Base-by-base conservation (phyloP, 2,329 filamentous ascomycete species). In the Exophiala phaeomuriformis region DNA sequence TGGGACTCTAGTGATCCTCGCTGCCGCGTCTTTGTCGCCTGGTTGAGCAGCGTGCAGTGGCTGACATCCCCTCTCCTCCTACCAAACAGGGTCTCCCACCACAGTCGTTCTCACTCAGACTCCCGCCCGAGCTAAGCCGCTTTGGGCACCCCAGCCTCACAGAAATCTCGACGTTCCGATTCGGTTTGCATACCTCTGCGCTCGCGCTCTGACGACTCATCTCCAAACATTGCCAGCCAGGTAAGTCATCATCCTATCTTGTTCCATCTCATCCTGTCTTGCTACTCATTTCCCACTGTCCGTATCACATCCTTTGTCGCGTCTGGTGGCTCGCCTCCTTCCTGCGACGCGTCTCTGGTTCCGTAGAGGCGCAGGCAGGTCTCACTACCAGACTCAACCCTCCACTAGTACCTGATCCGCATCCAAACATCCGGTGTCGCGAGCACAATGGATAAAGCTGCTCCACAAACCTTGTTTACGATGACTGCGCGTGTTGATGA, bases 121-220 rank as follows among this genome's bases (percentile, higher is more conserved):
- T 12, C 49, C 39, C 45, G 40, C 33, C 36, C 39, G 47, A 53
- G 58, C 60, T 62, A 62, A 60, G 42, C 60, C 56, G n/a, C 41
- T 58, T 61, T 61, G 12, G 53, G 59, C 43, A 42, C 32, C 51
- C 55, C 52, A 51, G 41, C 54, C 55, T 49, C 44, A 52, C 55
- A 56, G 47, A 58, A 57, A 57, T 53, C 50, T 58, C 56, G 56
- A 58, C 57, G 47, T 55, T 57, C 57, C 57, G 59, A 59, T 56
- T 61, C 59, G 59, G 55, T 60, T 60, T 55, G 61, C 59, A 60
- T 55, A 57, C 58, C 55, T 53, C 51, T 57, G 56, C 61, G 57
- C 60, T 62, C 54, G 56, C 61, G 57, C 60, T 62, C 54, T 64
- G 62, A 62, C 61, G 56, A 60, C 54, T 57, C 59, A 57, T 47